phyloP scores from a whole-genome alignment of 805 yeast species.

The Saccharomycopsis amapae region DNA sequence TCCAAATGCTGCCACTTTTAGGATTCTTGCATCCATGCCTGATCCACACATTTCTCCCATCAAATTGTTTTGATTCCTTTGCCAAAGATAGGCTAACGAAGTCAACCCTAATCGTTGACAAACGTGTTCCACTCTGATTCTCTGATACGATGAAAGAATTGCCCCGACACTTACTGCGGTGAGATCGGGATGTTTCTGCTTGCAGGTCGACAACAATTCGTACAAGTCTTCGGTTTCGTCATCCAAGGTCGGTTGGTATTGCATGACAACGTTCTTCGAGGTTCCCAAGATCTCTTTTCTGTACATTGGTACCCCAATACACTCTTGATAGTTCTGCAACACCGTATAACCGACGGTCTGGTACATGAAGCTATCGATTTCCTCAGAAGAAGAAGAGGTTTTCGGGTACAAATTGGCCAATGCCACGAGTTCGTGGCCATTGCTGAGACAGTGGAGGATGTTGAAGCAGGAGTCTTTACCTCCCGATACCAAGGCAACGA shows the following conservation, averaged over 20 bases:
- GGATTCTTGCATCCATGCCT: conserved; percentile 67
- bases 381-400: conserved; percentile 35
- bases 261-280: conserved; percentile 58
- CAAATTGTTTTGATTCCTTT: conserved; percentile 69
- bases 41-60: conserved; percentile 51
- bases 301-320: conserved; percentile 76
- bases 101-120: conserved; percentile 67
- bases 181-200: conserved; percentile 54
- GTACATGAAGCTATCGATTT: conserved; percentile 92
- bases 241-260: conserved; percentile 55
- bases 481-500: conserved; percentile 87
- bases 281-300: conserved; percentile 56
- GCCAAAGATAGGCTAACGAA: conserved; percentile 81
- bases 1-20: conserved; percentile 93
- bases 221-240: conserved; percentile 89
- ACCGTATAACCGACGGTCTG: conserved; percentile 94
- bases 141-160: conserved; percentile 87
- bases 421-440: conserved; percentile 82
- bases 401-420: conserved; percentile 78
- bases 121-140: conserved; percentile 89
- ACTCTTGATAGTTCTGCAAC: conserved; percentile 54
- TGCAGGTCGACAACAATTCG: conserved; percentile 42
- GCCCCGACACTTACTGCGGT: conserved; percentile 95
- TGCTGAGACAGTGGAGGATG: conserved; percentile 72
- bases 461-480: conserved; percentile 95